Base-by-base conservation (phyloP, 2,329 filamentous ascomycete species). In the Venturiaceae sp. region DNA sequence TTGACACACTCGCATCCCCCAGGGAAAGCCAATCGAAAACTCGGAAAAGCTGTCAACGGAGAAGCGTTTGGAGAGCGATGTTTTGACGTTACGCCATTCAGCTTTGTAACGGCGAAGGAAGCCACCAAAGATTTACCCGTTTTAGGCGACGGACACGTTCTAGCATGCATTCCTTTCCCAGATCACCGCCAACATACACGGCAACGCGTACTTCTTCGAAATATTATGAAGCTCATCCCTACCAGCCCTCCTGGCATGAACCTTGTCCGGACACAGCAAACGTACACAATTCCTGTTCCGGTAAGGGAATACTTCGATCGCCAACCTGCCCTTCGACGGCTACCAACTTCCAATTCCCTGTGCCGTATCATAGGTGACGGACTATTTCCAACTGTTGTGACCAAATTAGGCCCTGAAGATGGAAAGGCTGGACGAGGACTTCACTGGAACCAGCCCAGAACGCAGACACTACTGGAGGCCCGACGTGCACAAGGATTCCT, bases 401-500 rank as follows among this genome's bases (percentile, higher is more conserved):
- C 88, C 0, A 60, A 21, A 0, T 69, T 78, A 23, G 64, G 64
- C 0, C 75, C 80, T 0, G 72, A 74, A 0, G 86, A 90, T 64
- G 73, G 77, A 0, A 80, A 82, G 9, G 72, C 74, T 1, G 83
- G 86, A 0, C 69, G 72, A 0, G 66, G 73, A 0, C 62, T 90
- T 6, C 89, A 94, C 67, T 92, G 86, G 83, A 66, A 74, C 0
- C 78, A 92, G 62, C 72, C 80, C 19, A 77, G 90, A 0, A 70
- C 79, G 0, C 64, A 89, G 0, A 84, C 80, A 0, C 69, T 92
- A 2, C 76, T 86, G 73, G 90, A 94, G 68, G 81, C 78, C 0
- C 73, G 86, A 1, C 75, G 87, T 1, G 85, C 84, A 0, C 89
- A 94, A 67, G 86, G 87, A 0, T 83, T 87, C 41, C 82, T 77